These are phyloP conservation scores for Chaetomium cochliodes DNA, from an alignment of 495 filamentous ascomycete species.

Conservation along the genomic window DNA sequence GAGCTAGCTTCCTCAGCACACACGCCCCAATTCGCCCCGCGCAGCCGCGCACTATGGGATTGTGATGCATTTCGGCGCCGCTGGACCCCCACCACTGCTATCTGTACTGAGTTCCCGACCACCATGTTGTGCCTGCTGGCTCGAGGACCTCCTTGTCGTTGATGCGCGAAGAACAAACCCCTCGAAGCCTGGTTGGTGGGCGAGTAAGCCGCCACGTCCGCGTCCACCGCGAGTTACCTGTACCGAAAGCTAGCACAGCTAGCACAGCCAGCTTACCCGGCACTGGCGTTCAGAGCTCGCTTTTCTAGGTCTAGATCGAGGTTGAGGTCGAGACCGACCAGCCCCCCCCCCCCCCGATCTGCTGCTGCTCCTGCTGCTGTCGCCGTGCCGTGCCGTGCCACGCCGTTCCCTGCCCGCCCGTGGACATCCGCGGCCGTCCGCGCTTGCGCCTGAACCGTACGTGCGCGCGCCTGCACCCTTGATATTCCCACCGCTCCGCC, in stretches of 20 bases:
- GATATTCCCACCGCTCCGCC: not conserved
- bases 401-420: constrained; percentile 1
- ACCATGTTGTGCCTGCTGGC: constrained; percentile 37
- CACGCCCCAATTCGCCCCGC: constrained; percentile 18
- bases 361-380: not conserved
- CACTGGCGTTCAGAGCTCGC: constrained; percentile 1
- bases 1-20: constrained; percentile 13
- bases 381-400: constrained; percentile 21
- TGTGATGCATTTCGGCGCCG: constrained; percentile 38
- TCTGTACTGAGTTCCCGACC: constrained; percentile 5
- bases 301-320: constrained; percentile 4
- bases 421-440: constrained; percentile 4
- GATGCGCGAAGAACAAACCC: constrained; percentile 32
- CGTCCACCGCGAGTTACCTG: constrained; percentile 7
- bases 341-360: constrained; percentile 1
- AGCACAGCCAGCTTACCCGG: not conserved
- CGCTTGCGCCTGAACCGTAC: not conserved
- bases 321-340: not conserved
- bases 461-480: not conserved
- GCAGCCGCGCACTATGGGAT: constrained; percentile 31
- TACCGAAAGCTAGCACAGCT: not conserved
- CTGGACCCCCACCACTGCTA: constrained; percentile 22
- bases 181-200: constrained; percentile 28
- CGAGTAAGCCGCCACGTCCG: constrained; percentile 27
- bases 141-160: constrained; percentile 27